Conservation (phyloP, 176 grass and related monocot genomes). For the Rhipidocladum racemiflorum region DNA sequence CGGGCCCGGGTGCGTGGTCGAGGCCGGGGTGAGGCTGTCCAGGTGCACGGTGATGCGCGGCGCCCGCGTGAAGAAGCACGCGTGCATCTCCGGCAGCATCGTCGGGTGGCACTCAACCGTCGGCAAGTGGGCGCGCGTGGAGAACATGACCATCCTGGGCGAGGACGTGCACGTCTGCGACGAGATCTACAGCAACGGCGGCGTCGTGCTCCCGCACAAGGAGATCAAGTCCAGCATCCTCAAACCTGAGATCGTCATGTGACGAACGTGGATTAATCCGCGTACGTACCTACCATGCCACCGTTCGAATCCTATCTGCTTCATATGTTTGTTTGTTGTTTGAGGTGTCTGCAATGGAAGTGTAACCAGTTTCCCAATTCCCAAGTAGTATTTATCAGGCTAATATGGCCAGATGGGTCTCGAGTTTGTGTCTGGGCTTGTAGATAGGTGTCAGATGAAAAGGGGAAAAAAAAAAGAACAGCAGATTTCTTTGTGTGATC, state of each 20-base stretch:
- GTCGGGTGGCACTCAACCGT: conserved; percentile 86
- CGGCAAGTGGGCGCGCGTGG: conserved; percentile 80
- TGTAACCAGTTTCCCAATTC: conserved; percentile 25
- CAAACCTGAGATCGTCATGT: conserved; percentile 91
- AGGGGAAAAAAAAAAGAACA: neutral
- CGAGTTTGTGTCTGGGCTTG: neutral
- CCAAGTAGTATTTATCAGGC: conserved; percentile 8
- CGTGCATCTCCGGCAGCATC: conserved; percentile 80
- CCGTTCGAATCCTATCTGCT: neutral
- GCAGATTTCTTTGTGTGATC: neutral
- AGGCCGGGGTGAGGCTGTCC: conserved; percentile 76
- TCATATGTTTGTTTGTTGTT: conserved; percentile 35
- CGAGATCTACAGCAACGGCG: conserved; percentile 91
- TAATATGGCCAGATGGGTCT: conserved; percentile 8
- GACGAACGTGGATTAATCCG: conserved; percentile 2
- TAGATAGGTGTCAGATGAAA: conserved; percentile 37
- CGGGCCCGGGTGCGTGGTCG: conserved; percentile 69
- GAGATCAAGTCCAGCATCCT: conserved; percentile 93
- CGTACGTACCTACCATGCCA: neutral
- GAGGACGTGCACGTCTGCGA: conserved; percentile 90
- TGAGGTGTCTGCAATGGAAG: conserved; percentile 37
- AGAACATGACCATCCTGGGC: conserved; percentile 95
- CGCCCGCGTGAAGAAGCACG: conserved; percentile 79
- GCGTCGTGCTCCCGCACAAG: conserved; percentile 89
- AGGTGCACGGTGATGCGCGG: conserved; percentile 81